Evolutionary conservation across 2,329 filamentous ascomycete genomes (phyloP).

Genomic region (Bipolaris sorokiniana): DNA sequence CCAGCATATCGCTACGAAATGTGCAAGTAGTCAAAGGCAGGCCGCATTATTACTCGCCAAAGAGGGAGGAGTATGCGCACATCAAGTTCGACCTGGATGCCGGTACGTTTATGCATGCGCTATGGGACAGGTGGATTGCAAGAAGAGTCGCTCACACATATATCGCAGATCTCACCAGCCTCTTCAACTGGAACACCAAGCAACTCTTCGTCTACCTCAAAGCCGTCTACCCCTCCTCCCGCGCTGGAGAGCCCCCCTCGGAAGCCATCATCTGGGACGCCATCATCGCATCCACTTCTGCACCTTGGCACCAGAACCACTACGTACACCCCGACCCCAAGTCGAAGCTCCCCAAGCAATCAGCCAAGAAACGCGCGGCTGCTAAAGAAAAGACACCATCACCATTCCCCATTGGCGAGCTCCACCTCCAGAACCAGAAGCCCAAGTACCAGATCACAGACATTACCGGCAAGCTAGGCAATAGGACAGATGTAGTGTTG

Average conservation of each 20-base stretch:
- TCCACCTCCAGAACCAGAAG: conserved; percentile 81
- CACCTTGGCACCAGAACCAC: conserved; percentile 59
- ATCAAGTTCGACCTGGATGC: conserved; percentile 92
- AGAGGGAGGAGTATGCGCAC: conserved; percentile 94
- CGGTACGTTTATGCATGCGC: conserved; percentile 48
- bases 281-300: conserved; percentile 80
- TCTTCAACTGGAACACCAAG: conserved; percentile 99
- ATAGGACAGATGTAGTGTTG: conserved; percentile 74
- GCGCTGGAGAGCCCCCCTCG: conserved; percentile 50
- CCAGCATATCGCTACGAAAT: conserved; percentile 71
- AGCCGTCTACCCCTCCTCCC: conserved; percentile 67
- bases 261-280: conserved; percentile 93
- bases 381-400: conserved; percentile 18
- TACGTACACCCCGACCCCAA: conserved; percentile 65
- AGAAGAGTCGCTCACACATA: neutral
- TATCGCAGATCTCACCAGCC: conserved; percentile 73
- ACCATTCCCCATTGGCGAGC: conserved; percentile 64
- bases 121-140: neutral
- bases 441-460: conserved; percentile 98
- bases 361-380: conserved; percentile 26
- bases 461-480: conserved; percentile 77
- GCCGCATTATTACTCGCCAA: conserved; percentile 92
- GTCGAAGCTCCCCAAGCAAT: conserved; percentile 51
- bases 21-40: conserved; percentile 89
- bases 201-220: conserved; percentile 96